Evolutionary conservation across 306 rosid genomes (phyloP).

Genomic region (Acacia melanoxylon): DNA sequence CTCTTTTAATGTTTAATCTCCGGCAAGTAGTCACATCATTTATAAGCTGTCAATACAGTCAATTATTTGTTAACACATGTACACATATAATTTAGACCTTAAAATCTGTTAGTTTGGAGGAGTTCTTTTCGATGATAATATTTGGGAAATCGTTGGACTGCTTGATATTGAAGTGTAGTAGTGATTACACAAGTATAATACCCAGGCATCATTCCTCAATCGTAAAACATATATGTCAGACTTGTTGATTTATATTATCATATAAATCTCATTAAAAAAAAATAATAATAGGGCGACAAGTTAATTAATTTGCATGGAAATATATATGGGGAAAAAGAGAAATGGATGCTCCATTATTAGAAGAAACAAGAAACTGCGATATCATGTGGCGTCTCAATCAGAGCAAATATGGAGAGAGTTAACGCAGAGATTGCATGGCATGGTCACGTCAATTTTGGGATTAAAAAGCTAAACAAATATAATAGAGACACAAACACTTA

Average conservation of each 20-base stretch:
- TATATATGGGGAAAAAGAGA: neutral
- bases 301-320: neutral
- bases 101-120: neutral
- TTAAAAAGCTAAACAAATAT: neutral
- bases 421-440: conserved; percentile 26
- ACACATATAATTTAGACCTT: too few relatives aligned
- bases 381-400: conserved; percentile 37
- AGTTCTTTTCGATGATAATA: too few relatives aligned
- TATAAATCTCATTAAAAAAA: too few relatives aligned
- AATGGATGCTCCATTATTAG: neutral
- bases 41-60: neutral
- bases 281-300: too few relatives aligned
- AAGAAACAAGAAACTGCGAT: neutral
- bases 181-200: neutral
- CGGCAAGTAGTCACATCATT: neutral
- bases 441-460: conserved; percentile 35
- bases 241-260: neutral
- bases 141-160: neutral
- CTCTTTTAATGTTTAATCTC: too few relatives aligned
- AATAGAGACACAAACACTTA: too few relatives aligned
- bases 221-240: neutral
- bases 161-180: neutral
- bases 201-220: neutral
- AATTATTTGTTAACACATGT: too few relatives aligned
- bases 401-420: neutral